Evolutionary conservation across 2,329 filamentous ascomycete species (phyloP).

Genomic region (Mycosphaerella arachidis): DNA sequence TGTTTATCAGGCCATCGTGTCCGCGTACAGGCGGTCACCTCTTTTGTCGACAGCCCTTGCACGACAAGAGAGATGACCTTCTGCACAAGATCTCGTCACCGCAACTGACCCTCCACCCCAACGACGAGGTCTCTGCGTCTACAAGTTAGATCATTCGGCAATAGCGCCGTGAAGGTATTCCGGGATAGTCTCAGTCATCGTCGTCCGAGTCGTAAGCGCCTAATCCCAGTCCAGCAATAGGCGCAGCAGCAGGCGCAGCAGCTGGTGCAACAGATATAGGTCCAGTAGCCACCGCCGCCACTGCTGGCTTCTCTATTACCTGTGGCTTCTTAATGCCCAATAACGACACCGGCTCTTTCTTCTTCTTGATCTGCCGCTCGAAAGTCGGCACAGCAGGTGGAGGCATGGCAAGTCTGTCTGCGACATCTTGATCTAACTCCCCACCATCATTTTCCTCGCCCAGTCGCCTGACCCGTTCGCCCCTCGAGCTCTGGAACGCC

Average conservation of each 20-base stretch:
- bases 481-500: conserved; percentile 67
- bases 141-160: no score
- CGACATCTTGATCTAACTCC: conserved; percentile 32
- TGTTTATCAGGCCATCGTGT: no score
- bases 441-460: conserved; percentile 43
- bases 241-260: not conserved
- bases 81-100: no score
- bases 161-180: no score
- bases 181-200: conserved; percentile 5
- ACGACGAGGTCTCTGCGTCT: no score
- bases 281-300: not conserved
- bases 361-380: conserved; percentile 74
- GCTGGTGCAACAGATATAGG: not conserved
- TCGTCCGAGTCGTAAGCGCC: conserved; percentile 8
- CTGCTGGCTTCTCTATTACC: conserved; percentile 51
- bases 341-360: conserved; percentile 71
- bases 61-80: no score
- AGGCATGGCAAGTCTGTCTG: conserved; percentile 36
- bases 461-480: conserved; percentile 50
- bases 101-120: no score
- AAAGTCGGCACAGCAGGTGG: conserved; percentile 61
- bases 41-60: no score
- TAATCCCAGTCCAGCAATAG: conserved; percentile 4
- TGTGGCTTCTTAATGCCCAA: conserved; percentile 84
- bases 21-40: no score